Base-by-base conservation (phyloP, 2,329 filamentous ascomycete genomes). In the Verticillium zaregamsianum region DNA sequence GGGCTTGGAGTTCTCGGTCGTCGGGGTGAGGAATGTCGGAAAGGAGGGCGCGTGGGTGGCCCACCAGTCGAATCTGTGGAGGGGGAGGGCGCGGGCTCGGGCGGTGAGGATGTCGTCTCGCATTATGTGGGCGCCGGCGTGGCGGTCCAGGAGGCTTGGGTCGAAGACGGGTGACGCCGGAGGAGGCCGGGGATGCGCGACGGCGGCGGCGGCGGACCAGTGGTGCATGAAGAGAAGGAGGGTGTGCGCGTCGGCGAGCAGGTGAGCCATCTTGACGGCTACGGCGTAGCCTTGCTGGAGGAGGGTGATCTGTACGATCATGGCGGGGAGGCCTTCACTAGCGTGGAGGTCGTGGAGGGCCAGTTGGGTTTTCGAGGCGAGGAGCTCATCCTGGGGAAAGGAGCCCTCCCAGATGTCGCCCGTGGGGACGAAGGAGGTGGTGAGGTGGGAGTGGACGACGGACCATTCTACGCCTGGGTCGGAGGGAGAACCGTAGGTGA, bases 21-120 rank as follows among this genome's bases (percentile, higher is more conserved):
- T 66, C 0, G 63, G 61, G n/a, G 64, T 62, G 2, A 70, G 65
- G 65, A 68, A 73, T 2, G 60, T n/a, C 2, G 69, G 70, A 31
- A 70, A 76, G 1, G 72, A 69, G 0, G 71, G 72, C 0, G 69
- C 73, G 0, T 69, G 66, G 6, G 60, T 66, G 32, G 69, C 70
- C 77, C 78, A 83, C 76, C 79, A 82, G 68, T 82, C 77, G 61
- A 75, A 82, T 7, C 80, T 74, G 64, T 82, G 76, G 60, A 79
- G 69, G 1, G 80, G 80, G 5, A 83, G 66, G 2, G 67, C 65
- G 8, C 76, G 69, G 5, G 77, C 76, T 32, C 64, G 67, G 0
- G 66, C 62, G 23, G 73, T 58, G 6, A 68, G 65, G 5, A 70
- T 64, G 3, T 70, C 61, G n/a, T 73, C 66, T 0, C 49, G 33